Evolutionary conservation across 2,329 filamentous ascomycete genomes (phyloP).

Genomic region (Colletotrichum destructivum): DNA sequence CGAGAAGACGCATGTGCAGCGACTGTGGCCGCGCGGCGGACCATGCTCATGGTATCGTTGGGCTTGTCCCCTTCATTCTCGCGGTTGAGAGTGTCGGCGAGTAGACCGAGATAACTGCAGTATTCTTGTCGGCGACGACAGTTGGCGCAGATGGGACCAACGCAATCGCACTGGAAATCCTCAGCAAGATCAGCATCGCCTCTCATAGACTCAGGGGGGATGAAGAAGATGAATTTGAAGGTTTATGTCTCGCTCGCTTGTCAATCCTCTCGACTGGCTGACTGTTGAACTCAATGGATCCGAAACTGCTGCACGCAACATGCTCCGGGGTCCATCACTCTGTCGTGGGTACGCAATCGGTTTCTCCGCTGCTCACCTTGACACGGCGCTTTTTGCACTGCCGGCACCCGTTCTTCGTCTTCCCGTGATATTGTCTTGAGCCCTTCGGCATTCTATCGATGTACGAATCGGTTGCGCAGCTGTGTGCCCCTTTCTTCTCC

Average conservation of each 20-base stretch:
- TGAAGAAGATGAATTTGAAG: neutral
- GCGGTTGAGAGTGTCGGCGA: slow-evolving; percentile 41
- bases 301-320: slow-evolving; percentile 4
- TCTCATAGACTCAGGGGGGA: neutral
- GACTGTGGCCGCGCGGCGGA: slow-evolving; percentile 39
- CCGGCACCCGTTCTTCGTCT: slow-evolving; percentile 42
- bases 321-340: neutral
- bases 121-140: slow-evolving; percentile 40
- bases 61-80: slow-evolving; percentile 33
- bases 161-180: slow-evolving; percentile 38
- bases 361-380: slow-evolving; percentile 28
- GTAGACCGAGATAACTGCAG: slow-evolving; percentile 42
- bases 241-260: slow-evolving; percentile 24
- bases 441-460: slow-evolving; percentile 40
- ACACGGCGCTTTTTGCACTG: slow-evolving; percentile 43
- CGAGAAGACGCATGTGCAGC: slow-evolving; percentile 40
- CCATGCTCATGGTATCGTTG: slow-evolving; percentile 34
- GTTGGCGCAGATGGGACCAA: slow-evolving; percentile 42
- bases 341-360: neutral
- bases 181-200: neutral
- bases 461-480: neutral
- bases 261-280: neutral
- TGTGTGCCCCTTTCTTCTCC: slow-evolving; percentile 7
- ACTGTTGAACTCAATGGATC: slow-evolving; percentile 10
- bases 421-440: slow-evolving; percentile 41